phyloP scores from a whole-genome alignment of 352 stramenopile genomes.

The Phytophthora multivora region DNA sequence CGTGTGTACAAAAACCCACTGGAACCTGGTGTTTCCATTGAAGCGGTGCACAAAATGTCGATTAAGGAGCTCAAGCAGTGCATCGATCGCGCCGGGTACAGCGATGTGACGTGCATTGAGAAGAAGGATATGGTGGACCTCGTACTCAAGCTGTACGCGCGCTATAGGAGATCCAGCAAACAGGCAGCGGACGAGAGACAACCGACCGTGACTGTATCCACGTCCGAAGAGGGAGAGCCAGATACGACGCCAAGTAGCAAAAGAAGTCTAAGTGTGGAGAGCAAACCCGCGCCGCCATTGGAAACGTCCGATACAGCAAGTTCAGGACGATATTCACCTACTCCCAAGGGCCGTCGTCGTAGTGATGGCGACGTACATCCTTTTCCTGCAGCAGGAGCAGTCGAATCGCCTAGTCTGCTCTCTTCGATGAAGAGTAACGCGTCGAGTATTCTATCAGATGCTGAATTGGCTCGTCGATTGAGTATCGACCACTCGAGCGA shows the following conservation, averaged over 20 bases:
- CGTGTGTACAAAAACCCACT: constrained; percentile 79
- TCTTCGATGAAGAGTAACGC: constrained; percentile 47
- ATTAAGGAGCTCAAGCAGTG: constrained; percentile 83
- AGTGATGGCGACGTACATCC: constrained; percentile 32
- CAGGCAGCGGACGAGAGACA: constrained; percentile 39
- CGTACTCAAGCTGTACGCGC: constrained; percentile 78
- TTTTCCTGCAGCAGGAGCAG: constrained; percentile 4
- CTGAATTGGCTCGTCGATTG: constrained; percentile 54
- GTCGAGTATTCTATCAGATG: constrained; percentile 59
- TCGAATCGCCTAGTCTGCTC: constrained; percentile 24
- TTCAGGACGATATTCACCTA: constrained; percentile 13
- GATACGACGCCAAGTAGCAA: constrained; percentile 8
- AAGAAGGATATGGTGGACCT: constrained; percentile 85
- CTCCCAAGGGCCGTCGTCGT: constrained; percentile 22
- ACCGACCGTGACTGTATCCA: not conserved
- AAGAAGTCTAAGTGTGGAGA: constrained; percentile 5
- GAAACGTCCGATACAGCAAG: constrained; percentile 8
- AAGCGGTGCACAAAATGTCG: constrained; percentile 71
- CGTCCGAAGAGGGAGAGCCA: constrained; percentile 11
- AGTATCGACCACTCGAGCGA: constrained; percentile 50
- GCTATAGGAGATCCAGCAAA: constrained; percentile 65
- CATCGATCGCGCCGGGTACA: constrained; percentile 72
- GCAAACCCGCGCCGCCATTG: constrained; percentile 9
- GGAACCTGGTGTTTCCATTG: constrained; percentile 50
- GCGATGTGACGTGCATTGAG: constrained; percentile 77